Evolutionary conservation across 1,284 basidiomycete species (phyloP), one percentile per base, ranked within the genome.

Genomic region (Stereum hirsutum): DNA sequence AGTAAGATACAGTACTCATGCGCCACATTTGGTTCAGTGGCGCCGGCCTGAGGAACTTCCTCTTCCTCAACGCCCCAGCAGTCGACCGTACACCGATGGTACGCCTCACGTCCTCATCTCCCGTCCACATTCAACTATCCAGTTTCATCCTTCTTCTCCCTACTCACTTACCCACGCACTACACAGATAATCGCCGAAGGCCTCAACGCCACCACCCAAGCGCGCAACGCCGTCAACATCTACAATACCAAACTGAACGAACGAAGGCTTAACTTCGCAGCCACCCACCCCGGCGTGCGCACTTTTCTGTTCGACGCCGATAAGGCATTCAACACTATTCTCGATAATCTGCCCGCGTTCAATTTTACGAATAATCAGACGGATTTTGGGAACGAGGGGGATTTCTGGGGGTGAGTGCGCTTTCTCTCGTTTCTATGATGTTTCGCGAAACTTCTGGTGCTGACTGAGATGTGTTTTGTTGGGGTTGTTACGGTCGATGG

Each of bases 11-110:
- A n/a, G n/a, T n/a, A n/a, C n/a, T n/a, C n/a, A n/a, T n/a, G n/a
- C n/a, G n/a, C n/a, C 23, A 6, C 17, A 15, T 27, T 47, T 20
- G 31, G 31, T 17, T 14, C 61, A 62, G 58, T 54, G 54, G 63
- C 24, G 64, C 57, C n/a, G 76, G 76, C 20, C 75, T 65, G 4
- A 61, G 74, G 34, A 74, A 76, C 55, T 79, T 78, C 66, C 65
- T 78, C 37, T 80, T 76, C 55, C 60, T 73, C 46, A 77, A 72
- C 43, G 74, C 78, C 10, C 77, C 75, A 2, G 73, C 75, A 1
- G 62, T 75, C 26, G 66, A 74, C 43, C 64, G 74, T 8, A 72
- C 70, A 2, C 77, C 76, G 4, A 48, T 72, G 56, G 75, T 75
- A 51, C n/a, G 63, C 38, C 3, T 2, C 47, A 15, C 15, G 20